phyloP scores from a whole-genome alignment of 2,329 filamentous ascomycete genomes.

The Fusarium foetens region DNA sequence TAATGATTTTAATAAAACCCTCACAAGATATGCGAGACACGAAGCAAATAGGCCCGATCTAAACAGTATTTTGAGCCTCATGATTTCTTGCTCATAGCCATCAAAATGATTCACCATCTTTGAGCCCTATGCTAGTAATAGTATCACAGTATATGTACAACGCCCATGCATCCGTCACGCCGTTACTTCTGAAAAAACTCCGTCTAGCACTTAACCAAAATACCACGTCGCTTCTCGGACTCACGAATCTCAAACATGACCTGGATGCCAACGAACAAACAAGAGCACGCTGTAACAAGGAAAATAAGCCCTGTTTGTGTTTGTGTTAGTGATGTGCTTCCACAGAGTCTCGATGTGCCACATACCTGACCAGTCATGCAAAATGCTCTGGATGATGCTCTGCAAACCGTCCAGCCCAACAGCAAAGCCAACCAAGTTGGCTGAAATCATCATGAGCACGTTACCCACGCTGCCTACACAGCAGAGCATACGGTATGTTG shows the following conservation, averaged over 20 bases:
- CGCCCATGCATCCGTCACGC: background rate
- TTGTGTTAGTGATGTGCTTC: conserved; percentile 38
- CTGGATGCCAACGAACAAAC: conserved; percentile 86
- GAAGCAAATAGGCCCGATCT: background rate
- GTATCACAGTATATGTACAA: conserved; percentile 31
- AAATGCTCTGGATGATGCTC: conserved; percentile 78
- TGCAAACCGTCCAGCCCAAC: conserved; percentile 89
- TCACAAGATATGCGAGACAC: background rate
- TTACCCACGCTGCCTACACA: conserved; percentile 84
- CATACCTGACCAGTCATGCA: conserved; percentile 76
- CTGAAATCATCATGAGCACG: conserved; percentile 93
- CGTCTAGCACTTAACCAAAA: conserved; percentile 80
- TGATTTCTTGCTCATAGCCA: conserved; percentile 11
- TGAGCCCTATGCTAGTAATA: conserved; percentile 10
- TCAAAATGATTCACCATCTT: conserved; percentile 1
- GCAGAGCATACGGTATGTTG: conserved; percentile 81
- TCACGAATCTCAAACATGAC: conserved; percentile 97
- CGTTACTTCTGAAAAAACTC: background rate
- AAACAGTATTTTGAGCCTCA: background rate
- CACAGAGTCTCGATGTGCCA: background rate
- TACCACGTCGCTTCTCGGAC: conserved; percentile 81
- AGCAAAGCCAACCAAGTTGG: conserved; percentile 95
- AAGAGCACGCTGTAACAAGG: conserved; percentile 74
- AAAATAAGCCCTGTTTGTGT: conserved; percentile 71
- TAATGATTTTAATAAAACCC: conserved; percentile 1